A percentile compares a stretch with the other conserved stretches of the same genome.
Evolutionary conservation across 257 asterid genomes (phyloP).

Genomic region (Solanum verrucosum): DNA sequence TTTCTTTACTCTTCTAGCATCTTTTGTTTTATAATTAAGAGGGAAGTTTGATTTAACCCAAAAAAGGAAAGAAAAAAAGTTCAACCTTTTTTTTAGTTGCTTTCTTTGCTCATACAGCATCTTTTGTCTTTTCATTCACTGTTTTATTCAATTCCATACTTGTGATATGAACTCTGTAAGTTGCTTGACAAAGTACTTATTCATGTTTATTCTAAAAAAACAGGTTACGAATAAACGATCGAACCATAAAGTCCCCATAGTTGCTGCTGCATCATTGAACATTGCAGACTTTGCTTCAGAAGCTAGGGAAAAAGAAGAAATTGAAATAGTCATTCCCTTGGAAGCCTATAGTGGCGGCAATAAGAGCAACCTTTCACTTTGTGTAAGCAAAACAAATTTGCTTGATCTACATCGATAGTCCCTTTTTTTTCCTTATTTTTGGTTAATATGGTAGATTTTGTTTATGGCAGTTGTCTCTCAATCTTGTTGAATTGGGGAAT

Average conservation of each 20-base stretch:
- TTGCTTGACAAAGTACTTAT: not conserved
- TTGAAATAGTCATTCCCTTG: slow-evolving; percentile 37
- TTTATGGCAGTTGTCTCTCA: slow-evolving; percentile 41
- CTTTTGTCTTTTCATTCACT: not conserved
- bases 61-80: not conserved
- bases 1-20: not conserved
- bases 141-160: not conserved
- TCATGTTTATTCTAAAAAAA: not conserved
- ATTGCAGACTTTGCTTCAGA: slow-evolving; percentile 43
- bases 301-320: slow-evolving; percentile 16
- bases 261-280: slow-evolving; percentile 43
- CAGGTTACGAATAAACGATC: slow-evolving; percentile 11
- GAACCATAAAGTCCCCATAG: slow-evolving; percentile 21
- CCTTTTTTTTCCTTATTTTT: not conserved
- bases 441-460: not conserved
- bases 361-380: slow-evolving; percentile 21
- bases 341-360: not conserved
- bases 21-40: not conserved
- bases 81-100: not conserved
- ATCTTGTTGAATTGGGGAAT: slow-evolving; percentile 28
- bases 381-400: slow-evolving; percentile 27
- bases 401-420: not conserved
- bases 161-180: not conserved
- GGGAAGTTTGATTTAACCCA: not conserved
- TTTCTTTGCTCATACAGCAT: not conserved